Base-by-base conservation (phyloP, 306 rosid genomes). In the Hippophae rhamnoides region DNA sequence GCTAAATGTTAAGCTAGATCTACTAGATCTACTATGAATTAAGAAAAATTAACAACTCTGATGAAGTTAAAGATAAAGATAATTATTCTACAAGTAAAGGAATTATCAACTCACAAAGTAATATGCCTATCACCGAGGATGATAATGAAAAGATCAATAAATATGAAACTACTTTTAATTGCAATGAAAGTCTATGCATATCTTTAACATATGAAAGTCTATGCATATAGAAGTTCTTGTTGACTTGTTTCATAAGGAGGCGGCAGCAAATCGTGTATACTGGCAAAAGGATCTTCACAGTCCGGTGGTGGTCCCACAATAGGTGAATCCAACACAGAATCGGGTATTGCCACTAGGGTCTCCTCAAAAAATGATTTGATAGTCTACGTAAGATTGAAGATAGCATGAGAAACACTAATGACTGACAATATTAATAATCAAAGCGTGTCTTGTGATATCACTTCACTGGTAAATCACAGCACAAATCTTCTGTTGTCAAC, bases 341-440 rank as follows among this genome's bases (percentile, higher is more conserved):
- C 95, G 9, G 99, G 99, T 70, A 92, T 75, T 51, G 89, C 90
- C 10, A 73, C 86, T 3, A 88, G 79, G 62, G 99, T 80, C 72
- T 92, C 99, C 41, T 92, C 96, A 9, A 88, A 76, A 68, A 88
- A 85, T 61, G 95, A 84, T 74, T 88, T 82, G 56, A 92, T 50
- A 10, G 95, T 79, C 96, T 88, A 66, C 92, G 76, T 49, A 14
- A 41, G 61, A 76, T 67, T 18, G 68, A 73, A 25, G 78, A 53
- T 31, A 9, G 42, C 51, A 56, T 60, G 13, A 77, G 82, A 66
- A 54, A 52, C 25, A 59, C 47, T 23, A 41, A 41, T 5, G 61
- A 41, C 41, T 41, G 47, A 13, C 6, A 18, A 8, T 38, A 54
- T 6, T 49, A 49, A 49, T 3, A 49, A 3, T 12, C 23, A 1